Evolutionary conservation across 805 yeast genomes (phyloP).

Genomic region (Monosporozyma aerobia): DNA sequence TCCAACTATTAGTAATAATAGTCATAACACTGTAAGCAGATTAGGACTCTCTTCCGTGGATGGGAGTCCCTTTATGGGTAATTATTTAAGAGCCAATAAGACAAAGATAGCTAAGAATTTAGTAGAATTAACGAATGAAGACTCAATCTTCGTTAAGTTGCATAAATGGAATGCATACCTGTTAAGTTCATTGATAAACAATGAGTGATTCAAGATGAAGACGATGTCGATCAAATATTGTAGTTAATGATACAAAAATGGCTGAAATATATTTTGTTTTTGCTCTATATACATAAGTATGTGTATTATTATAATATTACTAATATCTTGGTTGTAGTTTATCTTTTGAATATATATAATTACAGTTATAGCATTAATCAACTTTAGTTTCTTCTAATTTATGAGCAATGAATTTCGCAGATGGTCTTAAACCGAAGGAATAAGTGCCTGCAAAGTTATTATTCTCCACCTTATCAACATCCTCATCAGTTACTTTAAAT

Average conservation of each 20-base stretch:
- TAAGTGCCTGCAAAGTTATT: conserved; percentile 16
- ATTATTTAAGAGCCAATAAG: conserved; percentile 47
- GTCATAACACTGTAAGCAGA: background rate
- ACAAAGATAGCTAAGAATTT: conserved; percentile 47
- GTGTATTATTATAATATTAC: background rate
- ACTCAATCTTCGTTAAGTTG: conserved; percentile 41
- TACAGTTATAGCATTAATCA: background rate
- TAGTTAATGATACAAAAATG: background rate
- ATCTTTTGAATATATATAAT: background rate
- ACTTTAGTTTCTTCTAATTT: conserved; percentile 22
- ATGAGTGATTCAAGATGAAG: background rate
- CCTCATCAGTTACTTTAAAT: conserved; percentile 15
- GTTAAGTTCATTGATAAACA: conserved; percentile 15
- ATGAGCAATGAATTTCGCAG: conserved; percentile 66
- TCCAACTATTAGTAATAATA: background rate
- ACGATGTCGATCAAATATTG: background rate
- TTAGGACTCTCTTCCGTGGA: conserved; percentile 1
- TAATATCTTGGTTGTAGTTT: background rate
- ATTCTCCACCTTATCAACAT: conserved; percentile 15
- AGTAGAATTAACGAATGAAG: conserved; percentile 45
- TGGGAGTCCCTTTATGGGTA: conserved; percentile 19
- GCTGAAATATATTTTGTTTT: background rate
- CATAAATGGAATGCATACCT: conserved; percentile 59
- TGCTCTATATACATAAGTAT: background rate
- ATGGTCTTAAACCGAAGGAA: conserved; percentile 41